phyloP scores from a whole-genome alignment of 192 early-diverging fungal species.

The Jimgerdemannia flammicorona region DNA sequence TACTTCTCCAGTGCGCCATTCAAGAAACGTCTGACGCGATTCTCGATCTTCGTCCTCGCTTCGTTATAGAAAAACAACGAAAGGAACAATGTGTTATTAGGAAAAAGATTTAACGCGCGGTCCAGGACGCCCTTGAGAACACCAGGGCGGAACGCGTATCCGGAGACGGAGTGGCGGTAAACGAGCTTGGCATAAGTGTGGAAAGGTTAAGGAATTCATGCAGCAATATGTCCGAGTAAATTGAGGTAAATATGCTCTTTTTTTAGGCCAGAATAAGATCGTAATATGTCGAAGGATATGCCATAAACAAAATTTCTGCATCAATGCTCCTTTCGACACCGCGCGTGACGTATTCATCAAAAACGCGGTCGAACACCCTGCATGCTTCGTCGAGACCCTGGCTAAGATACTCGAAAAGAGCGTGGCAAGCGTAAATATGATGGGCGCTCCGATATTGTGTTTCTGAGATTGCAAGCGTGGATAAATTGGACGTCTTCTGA shows the following conservation, averaged over 20 bases:
- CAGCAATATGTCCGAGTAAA: background rate
- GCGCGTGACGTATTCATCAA: constrained; percentile 14
- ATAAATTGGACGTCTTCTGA: constrained; percentile 37
- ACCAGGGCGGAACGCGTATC: constrained; percentile 37
- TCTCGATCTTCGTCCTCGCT: constrained; percentile 52
- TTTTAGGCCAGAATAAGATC: background rate
- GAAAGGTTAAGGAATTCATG: constrained; percentile 6
- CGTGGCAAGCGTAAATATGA: constrained; percentile 36
- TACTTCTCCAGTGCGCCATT: constrained; percentile 38
- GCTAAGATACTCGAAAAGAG: constrained; percentile 41
- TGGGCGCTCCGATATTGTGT: constrained; percentile 24
- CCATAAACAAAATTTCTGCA: constrained; percentile 30
- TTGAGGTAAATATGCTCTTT: no score
- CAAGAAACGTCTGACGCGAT: constrained; percentile 43
- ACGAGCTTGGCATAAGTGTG: constrained; percentile 19
- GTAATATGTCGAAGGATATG: constrained; percentile 13
- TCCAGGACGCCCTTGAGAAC: constrained; percentile 40
- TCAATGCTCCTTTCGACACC: constrained; percentile 21
- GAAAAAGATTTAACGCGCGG: constrained; percentile 43
- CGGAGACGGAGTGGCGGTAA: constrained; percentile 20
- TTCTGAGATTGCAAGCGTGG: constrained; percentile 15
- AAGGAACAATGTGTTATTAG: constrained; percentile 52
- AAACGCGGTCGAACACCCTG: constrained; percentile 32
- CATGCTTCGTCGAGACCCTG: constrained; percentile 27
- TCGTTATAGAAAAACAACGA: constrained; percentile 58